Evolutionary conservation across 352 stramenopile genomes (phyloP), one percentile per base, ranked within the genome.

Genomic region (Plasmopara halstedii): DNA sequence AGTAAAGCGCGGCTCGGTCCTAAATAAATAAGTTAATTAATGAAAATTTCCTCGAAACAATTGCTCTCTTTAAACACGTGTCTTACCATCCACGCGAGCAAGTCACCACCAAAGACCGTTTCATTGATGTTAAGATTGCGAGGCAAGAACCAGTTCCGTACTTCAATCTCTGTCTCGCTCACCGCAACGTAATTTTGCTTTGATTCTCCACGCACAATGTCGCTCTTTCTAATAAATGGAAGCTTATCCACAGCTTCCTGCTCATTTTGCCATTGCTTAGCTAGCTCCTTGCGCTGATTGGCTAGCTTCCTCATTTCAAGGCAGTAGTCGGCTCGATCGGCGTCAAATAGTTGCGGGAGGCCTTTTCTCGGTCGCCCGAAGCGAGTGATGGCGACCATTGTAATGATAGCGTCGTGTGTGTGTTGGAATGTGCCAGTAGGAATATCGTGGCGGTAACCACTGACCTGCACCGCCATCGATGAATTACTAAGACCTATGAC

Each of bases 41-140:
- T n/a, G n/a, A n/a, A n/a, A n/a, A n/a, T n/a, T n/a, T n/a, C n/a
- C n/a, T n/a, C n/a, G n/a, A n/a, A n/a, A n/a, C n/a, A n/a, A n/a
- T n/a, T n/a, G n/a, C n/a, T 27, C 8, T 27, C 33, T 22, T 18
- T 19, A 39, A 39, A 18, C 33, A 23, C 23, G 23, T 27, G 8
- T 27, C 23, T 27, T 66, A 74, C 67, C 73, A 85, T 83, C 73
- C 67, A 77, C 2, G 60, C 62, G 6, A 83, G 58, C 21, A 86
- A 41, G 25, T 84, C 73, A 18, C 77, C 74, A 37, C 73, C 73
- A 21, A 88, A 88, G 2, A 88, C 60, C 14, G 73, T 85, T 11
- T 83, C 46, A 50, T 85, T 84, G 39, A 75, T 68, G 55, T 88
- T 88, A 27, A 86, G 56, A 39, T 81, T 74, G 54, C 72, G 67